Percentiles rank a stretch among this genome's conserved stretches.
phyloP scores from a whole-genome alignment of 2,329 filamentous ascomycete species.

The Ceratocystis papillata region DNA sequence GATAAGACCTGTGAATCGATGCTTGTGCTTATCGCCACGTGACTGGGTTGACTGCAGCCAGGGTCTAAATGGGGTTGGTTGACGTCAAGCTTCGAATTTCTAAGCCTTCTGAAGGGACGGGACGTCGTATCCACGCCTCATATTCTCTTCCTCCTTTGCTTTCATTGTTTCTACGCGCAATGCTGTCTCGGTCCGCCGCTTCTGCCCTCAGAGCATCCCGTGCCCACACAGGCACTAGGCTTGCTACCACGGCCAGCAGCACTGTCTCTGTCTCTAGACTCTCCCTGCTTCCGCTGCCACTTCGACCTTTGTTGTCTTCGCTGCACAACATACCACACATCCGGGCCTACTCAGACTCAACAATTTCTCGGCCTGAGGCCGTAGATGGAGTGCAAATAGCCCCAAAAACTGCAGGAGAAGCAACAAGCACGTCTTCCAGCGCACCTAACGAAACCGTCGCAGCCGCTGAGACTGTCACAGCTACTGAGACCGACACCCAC shows the following conservation, averaged over 20 bases:
- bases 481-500: not conserved
- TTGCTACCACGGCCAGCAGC: not conserved
- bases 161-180: not conserved
- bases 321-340: not conserved
- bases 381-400: not conserved
- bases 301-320: not conserved
- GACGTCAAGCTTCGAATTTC: conserved; percentile 17
- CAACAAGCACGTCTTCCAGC: too few relatives aligned
- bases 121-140: not conserved
- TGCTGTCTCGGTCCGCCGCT: conserved; percentile 10
- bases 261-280: not conserved
- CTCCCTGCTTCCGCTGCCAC: not conserved
- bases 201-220: not conserved
- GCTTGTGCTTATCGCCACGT: not conserved
- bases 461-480: not conserved
- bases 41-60: not conserved
- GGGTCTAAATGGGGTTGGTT: conserved; percentile 15
- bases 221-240: not conserved
- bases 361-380: not conserved
- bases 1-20: conserved; percentile 11
- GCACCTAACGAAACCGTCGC: not conserved
- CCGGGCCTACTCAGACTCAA: conserved; percentile 1
- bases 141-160: too few relatives aligned
- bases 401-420: not conserved
- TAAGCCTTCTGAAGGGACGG: not conserved